Evolutionary conservation across 2,329 filamentous ascomycete species (phyloP), one percentile per base, ranked within the genome.

Genomic region (Clarireedia paspali): DNA sequence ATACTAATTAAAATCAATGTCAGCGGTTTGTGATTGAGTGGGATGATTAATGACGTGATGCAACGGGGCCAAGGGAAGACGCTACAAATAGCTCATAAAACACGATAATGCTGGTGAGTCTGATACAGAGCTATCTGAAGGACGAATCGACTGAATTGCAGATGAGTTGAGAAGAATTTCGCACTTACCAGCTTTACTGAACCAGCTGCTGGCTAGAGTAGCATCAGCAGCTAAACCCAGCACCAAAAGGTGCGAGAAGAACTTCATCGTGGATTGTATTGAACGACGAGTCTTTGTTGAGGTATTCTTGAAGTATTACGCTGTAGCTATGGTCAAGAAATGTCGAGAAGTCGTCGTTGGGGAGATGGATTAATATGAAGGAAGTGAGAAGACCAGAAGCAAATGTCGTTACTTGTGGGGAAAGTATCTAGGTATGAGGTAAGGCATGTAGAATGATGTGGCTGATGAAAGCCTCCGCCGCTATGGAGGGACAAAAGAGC

Each of bases 191-290:
- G 89, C 78, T 73, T 90, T 94, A 70, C 81, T 83, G 70, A 95
- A 91, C 91, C 91, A 96, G 72, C 75, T 87, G 75, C 85, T 91
- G 62, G 85, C 89, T 61, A 83, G 74, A 48, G 82, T 84, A 60
- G 79, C 80, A 68, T 89, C 82, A 42, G 86, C 81, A 69, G 88
- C 86, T 57, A 95, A 75, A 66, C 83, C 82, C 68, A 89, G 77
- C 67, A 89, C 77, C 63, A 92, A 74, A 73, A 89, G 71, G 70
- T 84, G 80, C 60, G 80, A 77, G 68, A 89, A 73, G 73, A 94
- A 81, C 78, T 83, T 94, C 91, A 96, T 96, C 60, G 60, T 83
- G 55, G 14, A 46, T 36, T 34, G 14, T 50, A 23, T 30, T 30
- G 27, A 10, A 30, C 5, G 51, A 50, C 30, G 52, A 50, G 36